phyloP scores from a whole-genome alignment of 2,329 filamentous ascomycete genomes.

The Stemphylium vesicarium region DNA sequence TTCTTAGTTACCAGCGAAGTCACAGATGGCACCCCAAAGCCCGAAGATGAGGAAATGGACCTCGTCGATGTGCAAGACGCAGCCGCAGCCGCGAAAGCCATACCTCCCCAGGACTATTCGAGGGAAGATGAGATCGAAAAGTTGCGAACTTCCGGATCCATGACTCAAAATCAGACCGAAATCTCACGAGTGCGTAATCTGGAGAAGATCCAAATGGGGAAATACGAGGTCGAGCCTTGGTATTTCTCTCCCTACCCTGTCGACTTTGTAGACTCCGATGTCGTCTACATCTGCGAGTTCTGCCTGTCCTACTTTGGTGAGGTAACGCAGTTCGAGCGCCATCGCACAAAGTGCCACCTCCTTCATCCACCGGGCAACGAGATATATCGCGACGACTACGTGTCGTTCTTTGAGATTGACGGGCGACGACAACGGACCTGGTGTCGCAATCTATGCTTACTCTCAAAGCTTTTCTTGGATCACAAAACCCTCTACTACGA shows the following conservation, averaged over 20 bases:
- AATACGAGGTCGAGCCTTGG: constrained; percentile 92
- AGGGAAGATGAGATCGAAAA: constrained; percentile 96
- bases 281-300: constrained; percentile 97
- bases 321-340: constrained; percentile 79
- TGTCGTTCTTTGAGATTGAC: constrained; percentile 98
- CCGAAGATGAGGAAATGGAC: constrained; percentile 60
- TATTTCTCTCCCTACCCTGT: constrained; percentile 98
- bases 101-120: constrained; percentile 65
- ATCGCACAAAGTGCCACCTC: constrained; percentile 87
- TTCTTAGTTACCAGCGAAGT: constrained; percentile 56
- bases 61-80: constrained; percentile 60
- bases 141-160: constrained; percentile 88
- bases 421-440: constrained; percentile 92
- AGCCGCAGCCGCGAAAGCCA: constrained; percentile 60
- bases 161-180: constrained; percentile 98
- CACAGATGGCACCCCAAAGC: constrained; percentile 56
- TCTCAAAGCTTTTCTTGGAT: constrained; percentile 95
- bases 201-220: constrained; percentile 91
- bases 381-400: constrained; percentile 92
- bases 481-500: constrained; percentile 99
- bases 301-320: constrained; percentile 91
- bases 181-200: constrained; percentile 96
- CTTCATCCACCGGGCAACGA: constrained; percentile 96
- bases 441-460: constrained; percentile 92
- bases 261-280: constrained; percentile 82